These are phyloP conservation scores for Polymyxa betae DNA, from an alignment of 208 protist genomes.

Conservation along the genomic window DNA sequence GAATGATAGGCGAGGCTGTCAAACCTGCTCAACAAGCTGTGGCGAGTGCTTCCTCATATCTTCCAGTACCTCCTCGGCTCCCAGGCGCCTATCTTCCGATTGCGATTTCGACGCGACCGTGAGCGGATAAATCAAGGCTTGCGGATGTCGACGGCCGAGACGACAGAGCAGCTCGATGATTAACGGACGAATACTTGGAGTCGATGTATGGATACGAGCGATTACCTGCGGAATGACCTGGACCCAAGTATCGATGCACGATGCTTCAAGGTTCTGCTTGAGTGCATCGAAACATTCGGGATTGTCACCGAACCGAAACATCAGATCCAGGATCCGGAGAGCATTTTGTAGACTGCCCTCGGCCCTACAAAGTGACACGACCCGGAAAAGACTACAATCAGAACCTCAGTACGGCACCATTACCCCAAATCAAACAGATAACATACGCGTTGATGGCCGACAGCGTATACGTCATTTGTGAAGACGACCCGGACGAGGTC, in stretches of 20 bases:
- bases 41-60: slow-evolving; percentile 75
- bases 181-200: slow-evolving; percentile 82
- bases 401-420: neutral
- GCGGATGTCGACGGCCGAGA: slow-evolving; percentile 94
- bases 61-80: slow-evolving; percentile 74
- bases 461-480: neutral
- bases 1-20: neutral
- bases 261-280: slow-evolving; percentile 82
- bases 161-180: slow-evolving; percentile 87
- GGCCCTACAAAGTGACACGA: neutral
- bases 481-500: neutral
- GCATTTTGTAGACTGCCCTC: slow-evolving; percentile 88
- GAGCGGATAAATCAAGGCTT: slow-evolving; percentile 98
- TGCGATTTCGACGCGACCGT: slow-evolving; percentile 87
- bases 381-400: neutral
- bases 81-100: slow-evolving; percentile 65
- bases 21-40: slow-evolving; percentile 57
- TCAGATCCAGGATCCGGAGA: slow-evolving; percentile 83
- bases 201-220: slow-evolving; percentile 90
- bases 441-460: slow-evolving; percentile 9
- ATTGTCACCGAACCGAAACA: slow-evolving; percentile 71
- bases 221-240: slow-evolving; percentile 97
- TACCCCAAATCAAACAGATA: neutral
- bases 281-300: slow-evolving; percentile 81
- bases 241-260: slow-evolving; percentile 96